A percentile compares a stretch with the other conserved stretches of the same genome.
Evolutionary conservation across 2,329 filamentous ascomycete species (phyloP).

Genomic region (Pseudogymnoascus destructans): DNA sequence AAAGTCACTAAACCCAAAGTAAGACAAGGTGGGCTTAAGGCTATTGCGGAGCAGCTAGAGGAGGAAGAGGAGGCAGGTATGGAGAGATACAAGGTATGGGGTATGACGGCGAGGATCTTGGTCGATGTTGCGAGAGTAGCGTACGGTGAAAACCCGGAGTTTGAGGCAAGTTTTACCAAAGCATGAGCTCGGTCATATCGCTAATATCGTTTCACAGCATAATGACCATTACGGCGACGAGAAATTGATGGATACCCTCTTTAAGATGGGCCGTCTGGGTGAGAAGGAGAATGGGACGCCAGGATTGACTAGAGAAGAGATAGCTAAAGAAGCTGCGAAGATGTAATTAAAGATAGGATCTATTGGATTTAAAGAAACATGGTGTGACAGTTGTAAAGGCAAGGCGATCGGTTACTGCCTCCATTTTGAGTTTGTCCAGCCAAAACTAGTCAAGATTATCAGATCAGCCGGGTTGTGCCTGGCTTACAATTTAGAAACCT

Average conservation of each 20-base stretch:
- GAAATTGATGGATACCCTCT: conserved; percentile 45
- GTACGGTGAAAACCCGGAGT: conserved; percentile 70
- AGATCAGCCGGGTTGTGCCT: neutral
- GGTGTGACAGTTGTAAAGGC: neutral
- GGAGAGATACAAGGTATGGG: conserved; percentile 71
- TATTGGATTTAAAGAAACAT: neutral
- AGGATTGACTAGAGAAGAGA: neutral
- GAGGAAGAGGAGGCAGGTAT: conserved; percentile 33
- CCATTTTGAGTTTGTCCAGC: neutral
- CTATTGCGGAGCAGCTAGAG: conserved; percentile 33
- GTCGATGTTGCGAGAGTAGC: conserved; percentile 80
- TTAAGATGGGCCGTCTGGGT: conserved; percentile 42
- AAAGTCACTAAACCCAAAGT: conserved; percentile 46
- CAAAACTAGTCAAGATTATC: neutral
- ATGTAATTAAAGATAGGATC: conserved; percentile 1
- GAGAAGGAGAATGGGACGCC: conserved; percentile 27
- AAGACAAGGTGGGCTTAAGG: conserved; percentile 31
- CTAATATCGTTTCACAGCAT: conserved; percentile 16
- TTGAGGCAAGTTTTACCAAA: conserved; percentile 40
- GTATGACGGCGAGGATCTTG: conserved; percentile 84
- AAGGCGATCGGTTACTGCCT: neutral
- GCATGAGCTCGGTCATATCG: neutral
- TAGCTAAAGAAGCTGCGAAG: conserved; percentile 3
- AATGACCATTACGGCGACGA: conserved; percentile 37
- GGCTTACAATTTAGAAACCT: neutral